These are phyloP conservation scores for Candida koratica DNA, from an alignment of 805 yeast species.

Conservation along the genomic window DNA sequence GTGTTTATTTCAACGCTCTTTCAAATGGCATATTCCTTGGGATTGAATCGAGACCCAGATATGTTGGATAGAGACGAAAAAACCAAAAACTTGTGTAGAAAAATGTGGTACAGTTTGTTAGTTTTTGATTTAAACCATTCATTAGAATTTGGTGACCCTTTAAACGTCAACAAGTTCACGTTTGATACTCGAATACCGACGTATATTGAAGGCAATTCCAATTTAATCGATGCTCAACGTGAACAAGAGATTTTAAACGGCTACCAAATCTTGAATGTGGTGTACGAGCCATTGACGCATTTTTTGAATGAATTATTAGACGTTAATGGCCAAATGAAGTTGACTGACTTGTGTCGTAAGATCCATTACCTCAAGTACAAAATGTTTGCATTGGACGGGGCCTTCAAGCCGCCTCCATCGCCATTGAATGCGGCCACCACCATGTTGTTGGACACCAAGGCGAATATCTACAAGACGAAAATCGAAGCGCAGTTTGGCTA, in stretches of 20 bases:
- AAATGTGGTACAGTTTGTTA: conserved; percentile 34
- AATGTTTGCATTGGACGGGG: conserved; percentile 6
- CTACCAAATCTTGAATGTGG: conserved; percentile 24
- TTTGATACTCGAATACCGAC: conserved; percentile 30
- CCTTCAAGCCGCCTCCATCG: neutral
- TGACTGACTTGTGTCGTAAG: conserved; percentile 17
- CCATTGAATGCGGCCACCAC: conserved; percentile 1
- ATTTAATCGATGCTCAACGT: conserved; percentile 27
- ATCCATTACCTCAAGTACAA: conserved; percentile 9
- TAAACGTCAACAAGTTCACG: conserved; percentile 25
- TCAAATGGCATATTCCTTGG: conserved; percentile 66
- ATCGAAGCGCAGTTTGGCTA: conserved; percentile 9
- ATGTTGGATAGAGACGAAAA: conserved; percentile 11
- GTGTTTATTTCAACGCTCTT: conserved; percentile 52
- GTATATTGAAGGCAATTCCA: conserved; percentile 31
- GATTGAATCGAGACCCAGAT: conserved; percentile 64
- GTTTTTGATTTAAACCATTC: conserved; percentile 25
- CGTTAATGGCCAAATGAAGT: conserved; percentile 9
- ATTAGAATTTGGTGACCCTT: conserved; percentile 33
- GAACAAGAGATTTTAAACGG: conserved; percentile 35
- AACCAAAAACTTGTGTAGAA: conserved; percentile 27
- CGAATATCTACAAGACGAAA: conserved; percentile 5
- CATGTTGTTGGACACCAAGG: neutral
- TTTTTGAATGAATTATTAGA: conserved; percentile 12
- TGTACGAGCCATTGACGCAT: conserved; percentile 19